Evolutionary conservation across 2,329 filamentous ascomycete genomes (phyloP), one percentile per base, ranked within the genome.

Genomic region (Penicillium glabrum): DNA sequence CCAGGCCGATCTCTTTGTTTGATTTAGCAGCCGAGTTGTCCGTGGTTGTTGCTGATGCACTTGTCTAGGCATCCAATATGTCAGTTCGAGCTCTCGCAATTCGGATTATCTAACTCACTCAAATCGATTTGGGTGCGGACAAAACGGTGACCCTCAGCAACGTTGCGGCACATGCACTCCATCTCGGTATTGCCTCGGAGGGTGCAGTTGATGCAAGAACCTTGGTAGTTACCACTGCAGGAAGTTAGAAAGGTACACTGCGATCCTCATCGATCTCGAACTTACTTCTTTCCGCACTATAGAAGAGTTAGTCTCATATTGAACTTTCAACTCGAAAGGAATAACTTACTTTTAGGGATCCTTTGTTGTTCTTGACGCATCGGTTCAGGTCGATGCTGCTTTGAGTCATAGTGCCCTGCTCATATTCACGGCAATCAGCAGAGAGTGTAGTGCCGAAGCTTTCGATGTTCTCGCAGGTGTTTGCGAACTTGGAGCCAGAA

Each of bases 11-110:
- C 35, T 19, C 16, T 37, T 35, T 5, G 16, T 41, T 23, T 23
- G 10, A 53, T 41, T 29, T 60, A 65, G 56, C 61, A 65, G 14
- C 52, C 45, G n/a, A 65, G 61, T 24, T 61, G 53, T 24, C 61
- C 61, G 37, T 63, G 61, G 52, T 62, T 57, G 52, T 63, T 63
- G 49, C 56, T 58, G 46, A 65, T 57, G 41, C 61, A 65, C 24
- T 65, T 60, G 52, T 64, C 59, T 65, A 10, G 46, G 3, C 2
- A 45, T 24, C 13, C 13, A 46, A 8, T n/a, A 6, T 23, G 14
- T 61, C 46, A 58, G 52, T 6, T 29, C 21, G 1, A 24, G 3
- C 3, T 9, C 14, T 23, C 7, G 3, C 23, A 5, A 14, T 3
- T 26, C 2, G 1, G 10, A 29, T 35, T 11, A 13, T 29, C 6